Evolutionary conservation across 208 protist genomes (phyloP).

Genomic region (Acanthamoeba castellanii): DNA sequence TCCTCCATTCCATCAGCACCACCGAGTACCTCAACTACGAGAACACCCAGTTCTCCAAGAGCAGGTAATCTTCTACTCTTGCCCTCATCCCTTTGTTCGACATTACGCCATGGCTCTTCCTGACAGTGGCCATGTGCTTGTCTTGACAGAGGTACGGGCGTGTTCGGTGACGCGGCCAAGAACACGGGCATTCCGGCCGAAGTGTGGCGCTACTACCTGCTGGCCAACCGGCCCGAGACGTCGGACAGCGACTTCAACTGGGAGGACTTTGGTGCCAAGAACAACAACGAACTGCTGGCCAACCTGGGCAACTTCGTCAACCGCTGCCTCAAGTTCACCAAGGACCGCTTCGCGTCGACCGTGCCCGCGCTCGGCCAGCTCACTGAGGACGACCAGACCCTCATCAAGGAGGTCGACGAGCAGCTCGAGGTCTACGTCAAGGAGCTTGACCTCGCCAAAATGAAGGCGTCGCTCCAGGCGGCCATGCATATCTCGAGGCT

Average conservation of each 20-base stretch:
- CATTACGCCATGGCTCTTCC: not conserved
- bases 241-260: conserved; percentile 88
- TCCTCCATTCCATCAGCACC: conserved; percentile 88
- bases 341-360: conserved; percentile 51
- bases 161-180: conserved; percentile 90
- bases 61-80: not conserved
- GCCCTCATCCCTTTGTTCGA: not conserved
- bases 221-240: conserved; percentile 89
- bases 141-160: conserved; percentile 83
- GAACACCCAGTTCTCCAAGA: conserved; percentile 91
- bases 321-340: conserved; percentile 86
- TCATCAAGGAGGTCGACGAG: conserved; percentile 82
- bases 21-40: conserved; percentile 93
- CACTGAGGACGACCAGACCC: conserved; percentile 52
- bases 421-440: conserved; percentile 83
- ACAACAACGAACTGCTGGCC: conserved; percentile 89
- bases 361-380: conserved; percentile 38
- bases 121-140: not conserved
- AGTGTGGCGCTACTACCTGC: conserved; percentile 91
- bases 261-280: conserved; percentile 86
- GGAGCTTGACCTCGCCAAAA: conserved; percentile 78
- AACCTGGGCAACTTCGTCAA: conserved; percentile 93
- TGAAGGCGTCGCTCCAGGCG: conserved; percentile 87
- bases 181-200: conserved; percentile 87
- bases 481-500: conserved; percentile 85